Base-by-base conservation (phyloP, 2,329 filamentous ascomycete genomes). In the Thelonectria discophora region DNA sequence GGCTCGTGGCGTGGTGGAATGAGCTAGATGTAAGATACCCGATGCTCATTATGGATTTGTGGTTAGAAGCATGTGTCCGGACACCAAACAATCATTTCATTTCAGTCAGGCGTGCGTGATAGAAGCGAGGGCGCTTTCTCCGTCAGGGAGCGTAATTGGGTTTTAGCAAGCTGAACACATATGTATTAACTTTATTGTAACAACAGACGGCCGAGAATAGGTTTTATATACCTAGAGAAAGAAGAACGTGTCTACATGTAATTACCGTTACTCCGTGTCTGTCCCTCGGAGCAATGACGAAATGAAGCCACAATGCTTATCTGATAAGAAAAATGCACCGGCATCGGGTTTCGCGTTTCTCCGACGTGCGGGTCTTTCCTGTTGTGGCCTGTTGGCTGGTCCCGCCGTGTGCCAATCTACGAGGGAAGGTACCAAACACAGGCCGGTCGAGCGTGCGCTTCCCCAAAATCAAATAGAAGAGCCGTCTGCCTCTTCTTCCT, bases 391-490 rank as follows among this genome's bases (percentile, higher is more conserved):
- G 57, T 40, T 51, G 61, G 61, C 55, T 43, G 61, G 61, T 58
- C 37, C 62, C 20, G 52, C 55, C 63, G 59, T 34, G 56, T 52
- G 46, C 52, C 62, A 54, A 53, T 47, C 61, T 62, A 57, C 61
- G 53, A 13, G 11, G 15, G 34, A 37, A 15, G 11, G 69, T 57
- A 65, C 27, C 27, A 30, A 30, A 30, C 27, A 30, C 27, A 5
- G 27, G 27, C 27, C 27, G 5, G 62, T 67, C 57, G 48, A 66
- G 68, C 61, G 54, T 60, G 64, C 58, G 61, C 56, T 62, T 69
- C 65, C 70, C 69, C 67, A 67, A 72, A 72, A 65, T 62, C 60
- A 48, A 69, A 60, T 68, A 61, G 65, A 60, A 67, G 57, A 59
- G 55, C 57, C 45, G 49, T 58, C 63, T 68, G 51, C 65, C 60